phyloP scores from a whole-genome alignment of 2,329 filamentous ascomycete genomes.

The Tolypocladium sp. region DNA sequence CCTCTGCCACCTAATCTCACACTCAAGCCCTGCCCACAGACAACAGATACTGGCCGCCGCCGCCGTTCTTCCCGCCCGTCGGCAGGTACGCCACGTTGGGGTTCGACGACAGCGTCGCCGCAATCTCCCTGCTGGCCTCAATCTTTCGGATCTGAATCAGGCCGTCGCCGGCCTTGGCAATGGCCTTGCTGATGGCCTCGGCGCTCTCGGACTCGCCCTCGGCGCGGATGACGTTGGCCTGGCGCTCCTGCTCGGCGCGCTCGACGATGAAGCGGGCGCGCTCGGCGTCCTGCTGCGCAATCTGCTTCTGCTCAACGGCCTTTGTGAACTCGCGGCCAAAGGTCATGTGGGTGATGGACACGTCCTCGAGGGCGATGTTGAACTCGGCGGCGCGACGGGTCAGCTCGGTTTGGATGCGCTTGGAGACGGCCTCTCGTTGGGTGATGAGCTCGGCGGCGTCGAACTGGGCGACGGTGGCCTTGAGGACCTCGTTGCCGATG shows the following conservation, averaged over 20 bases:
- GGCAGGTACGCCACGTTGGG: constrained; percentile 95
- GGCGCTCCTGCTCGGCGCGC: constrained; percentile 95
- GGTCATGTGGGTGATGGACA: constrained; percentile 99
- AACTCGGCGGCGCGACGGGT: constrained; percentile 91
- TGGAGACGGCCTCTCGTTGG: constrained; percentile 91
- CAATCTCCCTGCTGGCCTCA: constrained; percentile 93
- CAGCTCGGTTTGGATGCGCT: constrained; percentile 87
- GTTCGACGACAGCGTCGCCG: constrained; percentile 77
- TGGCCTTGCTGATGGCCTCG: constrained; percentile 88
- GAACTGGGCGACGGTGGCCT: constrained; percentile 97
- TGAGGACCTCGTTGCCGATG: constrained; percentile 98
- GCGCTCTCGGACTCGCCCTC: constrained; percentile 97
- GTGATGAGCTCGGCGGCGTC: constrained; percentile 98
- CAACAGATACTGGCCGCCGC: constrained; percentile 42
- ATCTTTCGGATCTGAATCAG: constrained; percentile 95
- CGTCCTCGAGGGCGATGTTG: constrained; percentile 98
- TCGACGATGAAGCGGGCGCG: constrained; percentile 96
- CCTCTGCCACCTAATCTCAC: constrained; percentile 8
- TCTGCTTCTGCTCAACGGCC: constrained; percentile 99
- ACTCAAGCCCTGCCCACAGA: constrained; percentile 36
- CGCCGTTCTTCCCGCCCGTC: constrained; percentile 59
- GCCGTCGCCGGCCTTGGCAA: constrained; percentile 87
- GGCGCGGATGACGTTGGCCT: constrained; percentile 95
- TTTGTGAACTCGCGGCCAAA: constrained; percentile 98
- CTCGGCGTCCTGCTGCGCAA: constrained; percentile 97